Evolutionary conservation across 352 stramenopile genomes (phyloP).

Genomic region (Globisporangium viniferum): DNA sequence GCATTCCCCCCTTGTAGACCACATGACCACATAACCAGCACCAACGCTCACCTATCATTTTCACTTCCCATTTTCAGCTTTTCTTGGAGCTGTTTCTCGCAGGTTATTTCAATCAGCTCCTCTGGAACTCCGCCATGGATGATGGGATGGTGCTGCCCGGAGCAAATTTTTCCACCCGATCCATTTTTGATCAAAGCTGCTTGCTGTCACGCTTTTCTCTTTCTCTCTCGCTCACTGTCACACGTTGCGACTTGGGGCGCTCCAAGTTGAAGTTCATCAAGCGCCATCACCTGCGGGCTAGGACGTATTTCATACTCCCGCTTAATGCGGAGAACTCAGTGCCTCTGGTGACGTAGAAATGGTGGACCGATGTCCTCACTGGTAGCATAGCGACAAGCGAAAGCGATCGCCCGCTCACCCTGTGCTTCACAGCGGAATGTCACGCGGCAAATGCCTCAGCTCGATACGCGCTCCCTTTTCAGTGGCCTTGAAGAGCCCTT

Average conservation of each 20-base stretch:
- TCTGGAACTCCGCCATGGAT: not conserved
- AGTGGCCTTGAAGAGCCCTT: not conserved
- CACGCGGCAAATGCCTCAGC: too few relatives aligned
- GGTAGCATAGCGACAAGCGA: too few relatives aligned
- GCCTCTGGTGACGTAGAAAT: too few relatives aligned
- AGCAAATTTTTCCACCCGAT: not conserved
- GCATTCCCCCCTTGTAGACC: not conserved
- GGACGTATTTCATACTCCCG: too few relatives aligned
- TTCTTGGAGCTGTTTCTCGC: not conserved
- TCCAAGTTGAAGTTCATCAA: not conserved
- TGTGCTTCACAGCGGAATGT: too few relatives aligned
- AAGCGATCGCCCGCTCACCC: too few relatives aligned
- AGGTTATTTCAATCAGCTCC: not conserved
- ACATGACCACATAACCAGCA: not conserved
- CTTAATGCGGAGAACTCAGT: too few relatives aligned
- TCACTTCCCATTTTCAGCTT: not conserved
- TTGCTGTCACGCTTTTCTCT: not conserved
- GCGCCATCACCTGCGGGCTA: too few relatives aligned
- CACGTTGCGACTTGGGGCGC: not conserved
- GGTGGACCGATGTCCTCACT: too few relatives aligned
- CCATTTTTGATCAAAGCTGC: not conserved
- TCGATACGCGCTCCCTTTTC: too few relatives aligned
- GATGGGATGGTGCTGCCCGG: not conserved
- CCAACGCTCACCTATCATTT: not conserved
- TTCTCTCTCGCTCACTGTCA: not conserved